These are phyloP conservation scores for Allium fistulosum DNA, from an alignment of 106 monocot species.

Conservation along the genomic window DNA sequence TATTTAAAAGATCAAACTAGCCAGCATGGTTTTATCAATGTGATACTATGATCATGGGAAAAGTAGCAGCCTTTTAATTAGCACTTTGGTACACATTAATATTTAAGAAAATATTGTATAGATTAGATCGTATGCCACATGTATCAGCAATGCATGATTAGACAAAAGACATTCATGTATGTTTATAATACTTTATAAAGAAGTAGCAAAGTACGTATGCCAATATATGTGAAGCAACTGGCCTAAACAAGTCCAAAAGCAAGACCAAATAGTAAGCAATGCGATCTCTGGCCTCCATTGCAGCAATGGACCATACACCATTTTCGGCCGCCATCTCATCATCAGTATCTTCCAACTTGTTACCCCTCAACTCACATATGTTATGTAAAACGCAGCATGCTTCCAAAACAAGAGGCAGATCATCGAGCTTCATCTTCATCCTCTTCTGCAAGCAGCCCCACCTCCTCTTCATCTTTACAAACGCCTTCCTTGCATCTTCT, in stretches of 20 bases:
- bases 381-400: slow-evolving; percentile 92
- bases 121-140: no score
- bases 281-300: slow-evolving; percentile 47
- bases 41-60: no score
- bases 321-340: slow-evolving; percentile 70
- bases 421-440: slow-evolving; percentile 80
- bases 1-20: no score
- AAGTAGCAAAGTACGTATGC: background rate
- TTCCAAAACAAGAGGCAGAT: slow-evolving; percentile 72
- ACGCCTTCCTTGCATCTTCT: slow-evolving; percentile 48
- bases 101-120: no score
- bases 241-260: slow-evolving; percentile 11
- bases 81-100: no score
- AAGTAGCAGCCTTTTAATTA: no score
- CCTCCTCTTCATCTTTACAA: slow-evolving; percentile 57
- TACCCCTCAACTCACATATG: slow-evolving; percentile 65
- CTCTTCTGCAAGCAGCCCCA: slow-evolving; percentile 95
- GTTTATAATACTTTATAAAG: no score
- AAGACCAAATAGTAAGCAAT: slow-evolving; percentile 67
- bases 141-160: no score
- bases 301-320: slow-evolving; percentile 32
- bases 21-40: no score
- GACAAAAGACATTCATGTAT: no score
- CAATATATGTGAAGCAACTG: background rate
- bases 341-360: slow-evolving; percentile 29